Conservation (phyloP, 495 filamentous ascomycete genomes). For the Astrothelium macrocarpum region DNA sequence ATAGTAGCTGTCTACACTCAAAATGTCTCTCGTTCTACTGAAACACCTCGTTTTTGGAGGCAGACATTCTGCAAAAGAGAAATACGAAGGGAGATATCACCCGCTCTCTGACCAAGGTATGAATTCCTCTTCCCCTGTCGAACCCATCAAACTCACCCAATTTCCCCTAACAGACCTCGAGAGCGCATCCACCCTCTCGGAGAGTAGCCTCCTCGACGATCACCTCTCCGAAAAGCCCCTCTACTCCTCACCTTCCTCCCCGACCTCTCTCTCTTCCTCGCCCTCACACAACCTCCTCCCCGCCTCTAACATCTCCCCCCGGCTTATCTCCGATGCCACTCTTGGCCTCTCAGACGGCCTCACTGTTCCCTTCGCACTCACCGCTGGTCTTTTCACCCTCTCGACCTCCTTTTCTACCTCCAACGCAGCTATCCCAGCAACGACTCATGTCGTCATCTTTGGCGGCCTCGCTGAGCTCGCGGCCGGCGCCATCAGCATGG, state of each 20-base stretch:
- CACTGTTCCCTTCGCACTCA: conserved; percentile 24
- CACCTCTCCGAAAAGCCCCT: background rate
- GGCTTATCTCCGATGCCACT: conserved; percentile 21
- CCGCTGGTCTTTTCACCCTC: conserved; percentile 38
- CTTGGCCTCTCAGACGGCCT: conserved; percentile 23
- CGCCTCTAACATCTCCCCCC: conserved; percentile 14
- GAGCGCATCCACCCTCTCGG: background rate
- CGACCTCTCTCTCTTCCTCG: background rate
- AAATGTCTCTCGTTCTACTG: background rate
- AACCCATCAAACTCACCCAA: background rate
- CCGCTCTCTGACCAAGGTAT: background rate
- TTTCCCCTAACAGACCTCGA: background rate
- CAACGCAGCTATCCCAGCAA: background rate
- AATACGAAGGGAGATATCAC: background rate
- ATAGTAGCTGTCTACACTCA: too few relatives aligned
- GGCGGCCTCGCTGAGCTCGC: conserved; percentile 50
- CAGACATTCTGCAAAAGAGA: background rate
- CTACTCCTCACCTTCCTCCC: background rate
- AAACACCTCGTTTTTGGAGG: background rate
- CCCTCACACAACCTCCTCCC: background rate
- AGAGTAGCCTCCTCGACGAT: background rate
- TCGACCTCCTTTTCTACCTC: conserved; percentile 15
- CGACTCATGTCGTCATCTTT: conserved; percentile 49
- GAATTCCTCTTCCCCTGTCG: background rate
- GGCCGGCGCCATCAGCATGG: conserved; percentile 52